These are phyloP conservation scores for Bauhinia variegata DNA, from an alignment of 306 rosid genomes.

Conservation along the genomic window DNA sequence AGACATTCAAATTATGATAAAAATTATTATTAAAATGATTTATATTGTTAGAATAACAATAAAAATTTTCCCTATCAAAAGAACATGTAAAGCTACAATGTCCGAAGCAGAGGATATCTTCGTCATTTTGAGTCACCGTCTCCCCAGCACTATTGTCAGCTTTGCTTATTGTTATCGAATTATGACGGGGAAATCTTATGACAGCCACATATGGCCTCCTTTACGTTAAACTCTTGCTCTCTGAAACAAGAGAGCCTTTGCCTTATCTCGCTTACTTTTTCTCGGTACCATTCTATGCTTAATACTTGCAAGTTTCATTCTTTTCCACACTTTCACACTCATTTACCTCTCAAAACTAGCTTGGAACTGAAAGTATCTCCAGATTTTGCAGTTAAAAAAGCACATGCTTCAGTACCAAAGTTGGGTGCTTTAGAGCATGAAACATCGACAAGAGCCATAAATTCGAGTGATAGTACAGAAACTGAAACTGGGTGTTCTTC, in stretches of 20 bases:
- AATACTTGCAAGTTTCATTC: constrained; percentile 17
- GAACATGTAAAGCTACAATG: no score
- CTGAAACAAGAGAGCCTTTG: constrained; percentile 41
- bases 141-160: no score
- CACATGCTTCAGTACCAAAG: constrained; percentile 34
- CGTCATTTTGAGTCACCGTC: no score
- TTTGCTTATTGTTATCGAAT: no score
- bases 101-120: no score
- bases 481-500: constrained; percentile 38
- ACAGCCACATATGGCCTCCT: constrained; percentile 68
- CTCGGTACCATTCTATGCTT: constrained; percentile 48
- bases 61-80: no score
- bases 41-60: no score
- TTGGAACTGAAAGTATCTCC: constrained; percentile 31
- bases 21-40: no score
- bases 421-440: constrained; percentile 34
- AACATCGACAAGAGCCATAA: constrained; percentile 34
- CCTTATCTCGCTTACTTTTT: constrained; percentile 36
- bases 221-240: constrained; percentile 49
- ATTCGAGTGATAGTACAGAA: constrained; percentile 31
- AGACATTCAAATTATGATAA: no score
- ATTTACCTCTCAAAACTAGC: constrained; percentile 42
- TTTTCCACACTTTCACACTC: constrained; percentile 36
- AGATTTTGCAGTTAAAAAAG: constrained; percentile 32
- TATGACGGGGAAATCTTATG: constrained; percentile 7